These are phyloP conservation scores for Rubroshorea leprosula DNA, from an alignment of 345 rosid genomes.

Conservation along the genomic window DNA sequence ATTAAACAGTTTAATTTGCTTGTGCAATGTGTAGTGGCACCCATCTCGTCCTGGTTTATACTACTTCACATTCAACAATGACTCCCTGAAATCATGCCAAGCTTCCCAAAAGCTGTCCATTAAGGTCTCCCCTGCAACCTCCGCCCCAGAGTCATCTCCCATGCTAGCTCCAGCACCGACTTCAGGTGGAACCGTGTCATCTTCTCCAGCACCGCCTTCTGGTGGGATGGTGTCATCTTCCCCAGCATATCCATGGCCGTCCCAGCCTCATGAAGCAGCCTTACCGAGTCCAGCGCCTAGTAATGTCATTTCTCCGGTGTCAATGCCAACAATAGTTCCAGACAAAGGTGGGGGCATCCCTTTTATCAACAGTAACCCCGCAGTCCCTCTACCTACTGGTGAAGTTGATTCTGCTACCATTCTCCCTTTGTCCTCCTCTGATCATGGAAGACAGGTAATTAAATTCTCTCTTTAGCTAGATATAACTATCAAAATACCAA, in stretches of 20 bases:
- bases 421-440: constrained; percentile 60
- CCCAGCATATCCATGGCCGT: constrained; percentile 82
- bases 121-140: constrained; percentile 34
- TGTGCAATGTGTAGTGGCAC: constrained; percentile 52
- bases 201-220: constrained; percentile 38
- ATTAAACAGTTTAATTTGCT: too few species aligned
- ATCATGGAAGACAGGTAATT: constrained; percentile 33
- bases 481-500: constrained; percentile 13
- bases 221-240: constrained; percentile 52
- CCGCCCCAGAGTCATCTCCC: constrained; percentile 24
- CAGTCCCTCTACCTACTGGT: constrained; percentile 95
- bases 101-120: constrained; percentile 53
- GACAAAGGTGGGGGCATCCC: constrained; percentile 68
- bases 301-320: constrained; percentile 22
- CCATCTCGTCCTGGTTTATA: constrained; percentile 80
- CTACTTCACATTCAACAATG: constrained; percentile 83
- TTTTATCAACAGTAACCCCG: constrained; percentile 88
- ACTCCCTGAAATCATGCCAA: constrained; percentile 49
- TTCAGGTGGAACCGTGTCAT: constrained; percentile 48
- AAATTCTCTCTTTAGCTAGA: background rate
- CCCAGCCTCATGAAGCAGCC: constrained; percentile 52
- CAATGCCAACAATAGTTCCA: constrained; percentile 37
- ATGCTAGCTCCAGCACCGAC: constrained; percentile 41
- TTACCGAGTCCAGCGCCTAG: constrained; percentile 60
- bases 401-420: constrained; percentile 91